Evolutionary conservation across 2,329 filamentous ascomycete species (phyloP), one percentile per base, ranked within the genome.

Genomic region (Monilinia fructigena): DNA sequence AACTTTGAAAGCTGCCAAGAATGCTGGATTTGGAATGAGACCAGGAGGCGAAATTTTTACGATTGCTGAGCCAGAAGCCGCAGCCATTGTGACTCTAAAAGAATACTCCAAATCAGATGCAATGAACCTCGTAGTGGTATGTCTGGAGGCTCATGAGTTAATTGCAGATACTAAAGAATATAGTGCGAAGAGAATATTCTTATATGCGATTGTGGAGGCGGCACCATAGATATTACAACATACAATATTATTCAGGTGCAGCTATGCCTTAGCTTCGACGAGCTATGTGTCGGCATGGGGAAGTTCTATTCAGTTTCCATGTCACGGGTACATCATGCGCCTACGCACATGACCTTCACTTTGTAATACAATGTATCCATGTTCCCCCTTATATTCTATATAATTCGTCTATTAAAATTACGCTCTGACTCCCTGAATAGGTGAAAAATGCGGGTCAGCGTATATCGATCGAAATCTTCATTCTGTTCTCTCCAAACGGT

Each of bases 21-120:
- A 63, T 31, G 71, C 70, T n/a, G 71, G 71, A 0, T 72, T 73
- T 42, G 70, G 68, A 2, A 66, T 40, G 14, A 38, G 68, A 11
- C 20, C 55, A n/a, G 61, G 40, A 0, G 72, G 72, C 47, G 53
- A 69, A 16, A 54, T 74, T 38, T 70, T 59, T 31, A 73, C 71
- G 2, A 73, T 74, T 56, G 56, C 71, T n/a, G 72, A 73, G 54
- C 72, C 72, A 56, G 72, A 74, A 61, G 72, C 72, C 0, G 72
- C 72, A 31, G 72, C 72, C 0, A 72, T 73, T 40, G 68, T 69
- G 11, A 68, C 72, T 0, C 63, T 73, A 20, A 71, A 68, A 38
- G 67, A 63, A 23, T 70, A 40, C 52, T 26, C 67, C 2, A 40
- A 35, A 10, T 12, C 50, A n/a, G 26, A 61, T 56, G 38, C 63